These are phyloP conservation scores for Zea luxurians DNA, from an alignment of 176 grass and related monocot species.

Conservation along the genomic window DNA sequence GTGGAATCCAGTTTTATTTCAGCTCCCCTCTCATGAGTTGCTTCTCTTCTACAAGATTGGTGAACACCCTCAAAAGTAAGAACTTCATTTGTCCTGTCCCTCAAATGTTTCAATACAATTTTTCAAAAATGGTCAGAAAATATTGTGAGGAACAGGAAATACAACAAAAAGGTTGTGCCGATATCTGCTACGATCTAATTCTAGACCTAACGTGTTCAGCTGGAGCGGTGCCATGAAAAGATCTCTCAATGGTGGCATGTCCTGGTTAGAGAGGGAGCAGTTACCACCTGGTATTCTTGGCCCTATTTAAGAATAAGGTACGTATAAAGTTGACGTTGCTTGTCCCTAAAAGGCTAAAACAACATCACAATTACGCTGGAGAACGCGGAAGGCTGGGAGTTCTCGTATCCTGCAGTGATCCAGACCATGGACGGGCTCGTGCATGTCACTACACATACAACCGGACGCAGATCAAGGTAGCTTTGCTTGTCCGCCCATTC, in stretches of 20 bases:
- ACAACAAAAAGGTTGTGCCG: not conserved
- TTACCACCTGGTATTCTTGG: slow-evolving; percentile 94
- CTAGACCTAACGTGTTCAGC: slow-evolving; percentile 42
- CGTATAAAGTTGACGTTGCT: not conserved
- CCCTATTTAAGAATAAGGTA: slow-evolving; percentile 92
- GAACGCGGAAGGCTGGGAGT: slow-evolving; percentile 49
- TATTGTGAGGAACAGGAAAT: not conserved
- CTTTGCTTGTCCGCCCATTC: not conserved
- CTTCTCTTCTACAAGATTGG: slow-evolving; percentile 97
- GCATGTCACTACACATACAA: slow-evolving; percentile 68
- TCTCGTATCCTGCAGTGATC: slow-evolving; percentile 61
- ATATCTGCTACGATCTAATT: slow-evolving; percentile 5
- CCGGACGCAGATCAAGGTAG: slow-evolving; percentile 60
- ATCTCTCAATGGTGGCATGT: slow-evolving; percentile 69
- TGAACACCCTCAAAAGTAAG: slow-evolving; percentile 81
- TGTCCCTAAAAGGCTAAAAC: not conserved
- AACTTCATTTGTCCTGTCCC: not conserved
- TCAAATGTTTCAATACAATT: not conserved
- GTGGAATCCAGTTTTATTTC: slow-evolving; percentile 98
- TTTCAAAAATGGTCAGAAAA: not conserved
- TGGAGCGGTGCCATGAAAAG: slow-evolving; percentile 99
- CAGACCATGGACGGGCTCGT: slow-evolving; percentile 49
- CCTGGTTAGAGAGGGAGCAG: slow-evolving; percentile 85
- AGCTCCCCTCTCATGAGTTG: slow-evolving; percentile 75
- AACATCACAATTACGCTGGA: slow-evolving; percentile 33